These are phyloP conservation scores for Verticillium alfalfae DNA, from an alignment of 2,329 filamentous ascomycete genomes.

Conservation along the genomic window DNA sequence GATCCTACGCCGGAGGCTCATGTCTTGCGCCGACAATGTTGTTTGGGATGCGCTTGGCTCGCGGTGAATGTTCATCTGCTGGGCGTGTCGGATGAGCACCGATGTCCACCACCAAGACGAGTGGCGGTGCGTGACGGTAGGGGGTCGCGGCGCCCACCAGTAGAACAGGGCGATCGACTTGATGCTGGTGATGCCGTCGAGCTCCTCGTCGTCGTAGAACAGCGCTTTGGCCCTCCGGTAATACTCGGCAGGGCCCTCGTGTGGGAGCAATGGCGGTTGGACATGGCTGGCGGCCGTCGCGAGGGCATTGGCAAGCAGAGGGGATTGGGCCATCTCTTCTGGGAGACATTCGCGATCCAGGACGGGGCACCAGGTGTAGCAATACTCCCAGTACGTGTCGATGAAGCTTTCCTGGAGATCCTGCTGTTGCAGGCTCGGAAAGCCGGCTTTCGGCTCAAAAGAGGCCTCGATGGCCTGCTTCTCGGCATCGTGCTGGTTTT, in stretches of 20 bases:
- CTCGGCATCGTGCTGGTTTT: conserved; percentile 22
- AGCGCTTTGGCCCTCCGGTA: conserved; percentile 31
- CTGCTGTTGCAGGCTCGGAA: conserved; percentile 13
- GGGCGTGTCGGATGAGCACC: conserved; percentile 33
- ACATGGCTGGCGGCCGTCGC: conserved; percentile 33
- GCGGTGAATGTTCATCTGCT: conserved; percentile 36
- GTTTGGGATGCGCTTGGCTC: conserved; percentile 21
- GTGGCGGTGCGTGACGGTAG: conserved; percentile 29
- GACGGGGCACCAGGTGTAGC: conserved; percentile 35
- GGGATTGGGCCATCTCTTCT: conserved; percentile 23
- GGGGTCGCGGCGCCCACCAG: conserved; percentile 35
- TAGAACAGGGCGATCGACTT: conserved; percentile 33
- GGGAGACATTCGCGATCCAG: conserved; percentile 23
- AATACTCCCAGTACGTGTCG: conserved; percentile 36
- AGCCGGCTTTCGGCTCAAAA: conserved; percentile 14
- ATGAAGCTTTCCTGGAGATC: conserved; percentile 31
- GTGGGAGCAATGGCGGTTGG: conserved; percentile 31
- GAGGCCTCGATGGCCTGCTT: conserved; percentile 20
- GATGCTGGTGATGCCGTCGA: conserved; percentile 25
- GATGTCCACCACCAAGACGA: conserved; percentile 41
- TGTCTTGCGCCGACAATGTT: conserved; percentile 9
- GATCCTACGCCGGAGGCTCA: conserved; percentile 27
- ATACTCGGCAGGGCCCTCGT: conserved; percentile 29
- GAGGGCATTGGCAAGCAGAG: conserved; percentile 28
- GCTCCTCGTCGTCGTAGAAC: conserved; percentile 34